A percentile compares a stretch with the other conserved stretches of the same genome.
Conservation (phyloP, 2,329 filamentous ascomycete species). For the Podosphaera xanthii region DNA sequence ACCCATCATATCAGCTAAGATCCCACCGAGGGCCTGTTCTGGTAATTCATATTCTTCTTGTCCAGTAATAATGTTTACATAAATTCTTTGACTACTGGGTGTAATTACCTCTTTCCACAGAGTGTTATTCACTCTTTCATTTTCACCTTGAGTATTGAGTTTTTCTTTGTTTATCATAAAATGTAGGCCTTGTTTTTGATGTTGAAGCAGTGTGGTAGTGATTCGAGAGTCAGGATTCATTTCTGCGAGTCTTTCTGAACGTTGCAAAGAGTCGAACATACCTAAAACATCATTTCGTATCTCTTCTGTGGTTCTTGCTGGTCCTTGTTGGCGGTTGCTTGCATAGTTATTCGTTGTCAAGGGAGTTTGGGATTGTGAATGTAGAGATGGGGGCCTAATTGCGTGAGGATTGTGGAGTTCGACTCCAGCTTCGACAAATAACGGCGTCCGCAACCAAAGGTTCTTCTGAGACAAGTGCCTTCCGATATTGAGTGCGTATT, state of each 20-base stretch:
- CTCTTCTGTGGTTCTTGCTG: slow-evolving; percentile 53
- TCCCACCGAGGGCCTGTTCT: slow-evolving; percentile 45
- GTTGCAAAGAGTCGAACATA: slow-evolving; percentile 69
- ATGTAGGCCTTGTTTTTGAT: slow-evolving; percentile 75
- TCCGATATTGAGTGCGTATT: slow-evolving; percentile 41
- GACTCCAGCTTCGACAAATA: slow-evolving; percentile 42
- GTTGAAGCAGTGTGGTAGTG: slow-evolving; percentile 47
- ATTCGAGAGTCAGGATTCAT: slow-evolving; percentile 41
- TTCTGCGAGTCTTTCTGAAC: slow-evolving; percentile 51
- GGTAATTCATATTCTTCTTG: slow-evolving; percentile 36
- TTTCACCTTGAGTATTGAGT: slow-evolving; percentile 26
- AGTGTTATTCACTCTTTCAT: slow-evolving; percentile 33
- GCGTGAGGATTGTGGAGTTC: slow-evolving; percentile 56
- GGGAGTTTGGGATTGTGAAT: slow-evolving; percentile 4
- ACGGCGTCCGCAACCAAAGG: slow-evolving; percentile 43
- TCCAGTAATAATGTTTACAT: slow-evolving; percentile 70
- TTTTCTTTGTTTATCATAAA: slow-evolving; percentile 70
- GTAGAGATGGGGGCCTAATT: slow-evolving; percentile 10
- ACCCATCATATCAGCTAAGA: slow-evolving; percentile 73
- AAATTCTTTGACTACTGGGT: slow-evolving; percentile 35
- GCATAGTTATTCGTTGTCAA: slow-evolving; percentile 16
- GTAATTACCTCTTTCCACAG: slow-evolving; percentile 49
- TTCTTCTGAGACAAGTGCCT: slow-evolving; percentile 40
- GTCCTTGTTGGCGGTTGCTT: slow-evolving; percentile 15
- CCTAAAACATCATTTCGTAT: slow-evolving; percentile 63